Evolutionary conservation across 768 basidiomycete species (phyloP), one percentile per base, ranked within the genome.

Genomic region (Mycena capillaripes): DNA sequence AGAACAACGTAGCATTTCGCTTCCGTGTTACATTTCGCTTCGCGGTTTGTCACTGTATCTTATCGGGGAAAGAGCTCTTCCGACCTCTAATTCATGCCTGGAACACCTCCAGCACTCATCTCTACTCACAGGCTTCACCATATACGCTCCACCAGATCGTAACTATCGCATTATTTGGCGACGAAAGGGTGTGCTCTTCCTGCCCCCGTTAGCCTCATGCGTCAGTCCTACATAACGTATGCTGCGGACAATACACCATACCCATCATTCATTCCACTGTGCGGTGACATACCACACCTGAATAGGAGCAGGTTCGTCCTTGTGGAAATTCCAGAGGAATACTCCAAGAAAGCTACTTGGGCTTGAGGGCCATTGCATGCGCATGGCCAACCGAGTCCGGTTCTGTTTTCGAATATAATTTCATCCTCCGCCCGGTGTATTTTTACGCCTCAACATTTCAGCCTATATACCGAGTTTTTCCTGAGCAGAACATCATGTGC

Each of bases 201-300:
- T 61, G 27, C 36, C 58, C 17, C 30, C 9, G 25, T 19, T 23
- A 8, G 36, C 25, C 0, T 30, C 23, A 19, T 69, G 57, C 36
- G n/a, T 6, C 12, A 69, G 57, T 57, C 50, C 30, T 69, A 61
- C 36, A 16, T 69, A 11, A 61, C 58, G 3, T 69, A 69, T 36
- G 67, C 46, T 3, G 27, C 67, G 8, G 66, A 68, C 27, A 36
- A 56, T 8, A 14, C 12, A 19, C 10, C 42, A 4, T 4, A 10
- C 21, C 16, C 38, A 4, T 8, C 66, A 32, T 42, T 30, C 25
- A 8, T 29, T 30, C 7, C 42, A 50, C 42, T 11, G n/a, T n/a
- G n/a, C n/a, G n/a, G n/a, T n/a, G n/a, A n/a, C 25, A 25, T 27
- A 25, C 48, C 34, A 53, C 40, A n/a, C 34, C 29, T 19, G 36